These are phyloP conservation scores for Plasmopara muralis DNA, from an alignment of 352 stramenopile species.

Conservation along the genomic window DNA sequence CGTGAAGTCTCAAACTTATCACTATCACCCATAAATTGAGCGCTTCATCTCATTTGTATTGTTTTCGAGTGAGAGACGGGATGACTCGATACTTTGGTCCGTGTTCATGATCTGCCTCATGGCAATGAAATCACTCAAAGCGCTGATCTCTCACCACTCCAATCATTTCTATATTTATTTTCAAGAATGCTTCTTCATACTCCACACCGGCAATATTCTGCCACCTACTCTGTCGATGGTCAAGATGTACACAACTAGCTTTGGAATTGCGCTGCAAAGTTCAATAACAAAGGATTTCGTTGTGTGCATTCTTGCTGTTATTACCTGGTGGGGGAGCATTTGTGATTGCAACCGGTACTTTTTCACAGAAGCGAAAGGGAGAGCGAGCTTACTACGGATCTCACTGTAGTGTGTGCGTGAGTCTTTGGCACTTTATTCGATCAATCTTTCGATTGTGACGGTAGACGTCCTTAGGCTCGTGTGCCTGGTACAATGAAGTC, in stretches of 20 bases:
- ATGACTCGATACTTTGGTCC: slow-evolving; percentile 89
- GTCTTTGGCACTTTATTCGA: slow-evolving; percentile 6
- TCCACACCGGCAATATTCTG: slow-evolving; percentile 87
- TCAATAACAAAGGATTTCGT: slow-evolving; percentile 25
- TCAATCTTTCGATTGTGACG: slow-evolving; percentile 15
- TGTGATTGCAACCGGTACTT: slow-evolving; percentile 87
- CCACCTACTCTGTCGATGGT: slow-evolving; percentile 20
- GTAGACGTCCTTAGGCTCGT: neutral
- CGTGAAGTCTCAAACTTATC: slow-evolving; percentile 87
- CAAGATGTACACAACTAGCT: slow-evolving; percentile 20
- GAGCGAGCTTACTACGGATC: slow-evolving; percentile 87
- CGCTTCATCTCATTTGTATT: slow-evolving; percentile 31
- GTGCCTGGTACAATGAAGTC: slow-evolving; percentile 42
- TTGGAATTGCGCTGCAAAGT: slow-evolving; percentile 74
- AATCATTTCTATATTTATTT: slow-evolving; percentile 2
- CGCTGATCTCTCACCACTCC: slow-evolving; percentile 52
- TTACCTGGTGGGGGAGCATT: slow-evolving; percentile 32
- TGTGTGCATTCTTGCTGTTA: slow-evolving; percentile 13
- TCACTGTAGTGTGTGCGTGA: slow-evolving; percentile 27
- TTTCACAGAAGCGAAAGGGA: slow-evolving; percentile 81
- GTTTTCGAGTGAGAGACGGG: slow-evolving; percentile 36
- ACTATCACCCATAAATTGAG: slow-evolving; percentile 93
- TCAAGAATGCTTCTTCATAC: slow-evolving; percentile 65
- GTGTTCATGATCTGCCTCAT: slow-evolving; percentile 89
- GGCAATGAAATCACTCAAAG: slow-evolving; percentile 88